Conservation (phyloP, 2,329 filamentous ascomycete species). For the Trichoderma gracile region DNA sequence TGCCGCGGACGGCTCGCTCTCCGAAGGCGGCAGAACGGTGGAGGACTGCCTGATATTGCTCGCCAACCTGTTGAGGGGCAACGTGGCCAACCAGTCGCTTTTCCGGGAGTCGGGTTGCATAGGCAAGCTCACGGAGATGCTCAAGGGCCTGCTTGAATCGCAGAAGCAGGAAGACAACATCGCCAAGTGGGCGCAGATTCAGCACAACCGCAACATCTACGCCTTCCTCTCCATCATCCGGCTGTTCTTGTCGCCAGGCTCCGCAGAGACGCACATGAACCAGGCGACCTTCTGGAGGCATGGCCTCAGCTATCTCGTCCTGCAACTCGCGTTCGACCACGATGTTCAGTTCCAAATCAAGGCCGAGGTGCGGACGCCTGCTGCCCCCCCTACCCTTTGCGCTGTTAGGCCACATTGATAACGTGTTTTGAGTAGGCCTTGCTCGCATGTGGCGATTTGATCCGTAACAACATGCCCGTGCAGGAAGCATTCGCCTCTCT, state of each 20-base stretch:
- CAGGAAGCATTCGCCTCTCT: constrained; percentile 90
- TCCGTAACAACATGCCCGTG: constrained; percentile 73
- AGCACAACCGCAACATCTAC: constrained; percentile 88
- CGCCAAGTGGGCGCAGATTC: constrained; percentile 72
- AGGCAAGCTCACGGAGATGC: constrained; percentile 66
- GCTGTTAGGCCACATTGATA: constrained; percentile 22
- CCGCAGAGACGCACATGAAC: constrained; percentile 76
- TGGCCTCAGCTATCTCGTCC: constrained; percentile 73
- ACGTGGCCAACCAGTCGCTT: constrained; percentile 87
- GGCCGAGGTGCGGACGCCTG: constrained; percentile 62
- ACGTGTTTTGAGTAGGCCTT: constrained; percentile 61
- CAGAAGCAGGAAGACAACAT: constrained; percentile 58
- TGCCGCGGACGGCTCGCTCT: constrained; percentile 75
- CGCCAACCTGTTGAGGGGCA: constrained; percentile 83
- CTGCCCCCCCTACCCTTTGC: constrained; percentile 13
- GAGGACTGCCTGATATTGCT: constrained; percentile 92
- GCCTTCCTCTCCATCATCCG: constrained; percentile 83
- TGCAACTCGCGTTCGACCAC: constrained; percentile 79
- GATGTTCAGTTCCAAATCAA: constrained; percentile 74
- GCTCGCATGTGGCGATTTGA: constrained; percentile 82
- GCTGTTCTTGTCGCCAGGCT: constrained; percentile 81
- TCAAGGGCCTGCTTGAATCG: constrained; percentile 60
- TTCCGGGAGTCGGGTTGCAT: constrained; percentile 91
- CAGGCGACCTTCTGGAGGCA: constrained; percentile 84
- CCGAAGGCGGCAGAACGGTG: constrained; percentile 79